Percentiles rank a stretch among this genome's conserved stretches.
These are phyloP conservation scores for Groenewaldozyma sp. DNA, from an alignment of 1,139 yeast species.

Conservation along the genomic window DNA sequence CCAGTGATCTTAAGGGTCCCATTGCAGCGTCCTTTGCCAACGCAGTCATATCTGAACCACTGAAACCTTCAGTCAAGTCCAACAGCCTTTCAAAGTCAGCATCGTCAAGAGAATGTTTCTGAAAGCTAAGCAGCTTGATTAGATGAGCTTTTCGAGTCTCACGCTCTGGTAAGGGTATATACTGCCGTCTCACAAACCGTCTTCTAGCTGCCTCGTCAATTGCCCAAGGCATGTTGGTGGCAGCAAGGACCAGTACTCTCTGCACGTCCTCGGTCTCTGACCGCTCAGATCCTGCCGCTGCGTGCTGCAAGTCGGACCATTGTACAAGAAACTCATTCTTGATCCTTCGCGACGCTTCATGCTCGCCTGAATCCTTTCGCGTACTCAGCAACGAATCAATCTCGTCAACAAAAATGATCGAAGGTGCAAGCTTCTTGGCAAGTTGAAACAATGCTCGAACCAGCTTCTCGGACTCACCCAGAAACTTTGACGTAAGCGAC, in stretches of 20 bases:
- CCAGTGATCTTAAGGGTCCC: slow-evolving; percentile 91
- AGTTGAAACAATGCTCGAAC: slow-evolving; percentile 81
- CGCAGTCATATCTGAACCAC: slow-evolving; percentile 93
- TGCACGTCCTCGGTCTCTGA: slow-evolving; percentile 44
- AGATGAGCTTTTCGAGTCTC: slow-evolving; percentile 75
- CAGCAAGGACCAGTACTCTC: slow-evolving; percentile 85
- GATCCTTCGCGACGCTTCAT: slow-evolving; percentile 83
- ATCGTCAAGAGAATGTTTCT: slow-evolving; percentile 56
- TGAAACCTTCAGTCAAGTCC: slow-evolving; percentile 63
- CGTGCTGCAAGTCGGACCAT: slow-evolving; percentile 90
- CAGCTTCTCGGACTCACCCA: slow-evolving; percentile 91
- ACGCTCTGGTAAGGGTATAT: slow-evolving; percentile 87
- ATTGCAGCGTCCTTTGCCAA: slow-evolving; percentile 96
- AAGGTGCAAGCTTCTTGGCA: slow-evolving; percentile 82
- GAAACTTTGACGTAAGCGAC: slow-evolving; percentile 72
- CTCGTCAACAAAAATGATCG: slow-evolving; percentile 93
- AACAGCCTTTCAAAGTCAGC: slow-evolving; percentile 55
- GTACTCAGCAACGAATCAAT: slow-evolving; percentile 85
- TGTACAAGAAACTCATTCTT: slow-evolving; percentile 92
- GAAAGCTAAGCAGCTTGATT: slow-evolving; percentile 58
- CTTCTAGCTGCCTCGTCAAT: slow-evolving; percentile 98
- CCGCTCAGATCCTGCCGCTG: slow-evolving; percentile 62
- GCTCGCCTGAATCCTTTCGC: slow-evolving; percentile 75
- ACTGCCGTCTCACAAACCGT: slow-evolving; percentile 85
- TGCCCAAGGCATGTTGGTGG: slow-evolving; percentile 96